phyloP scores from a whole-genome alignment of 140 eudicot genomes.

The Eryngium alpinum region DNA sequence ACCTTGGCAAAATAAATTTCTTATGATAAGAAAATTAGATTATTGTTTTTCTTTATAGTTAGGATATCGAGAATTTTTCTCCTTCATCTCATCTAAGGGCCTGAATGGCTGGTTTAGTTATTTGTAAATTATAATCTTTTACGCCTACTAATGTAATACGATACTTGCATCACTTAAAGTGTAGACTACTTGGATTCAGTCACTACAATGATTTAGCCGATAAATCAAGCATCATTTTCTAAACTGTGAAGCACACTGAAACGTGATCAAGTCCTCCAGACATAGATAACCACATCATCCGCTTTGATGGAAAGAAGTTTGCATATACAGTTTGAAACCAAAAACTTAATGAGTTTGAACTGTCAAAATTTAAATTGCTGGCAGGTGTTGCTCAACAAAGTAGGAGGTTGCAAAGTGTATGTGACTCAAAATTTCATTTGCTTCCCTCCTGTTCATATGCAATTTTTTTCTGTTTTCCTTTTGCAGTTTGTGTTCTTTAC shows the following conservation, averaged over 20 bases:
- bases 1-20: background rate
- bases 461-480: background rate
- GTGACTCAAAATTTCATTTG: background rate
- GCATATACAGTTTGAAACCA: background rate
- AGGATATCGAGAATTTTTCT: background rate
- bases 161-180: background rate
- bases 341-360: background rate
- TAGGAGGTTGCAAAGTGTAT: background rate
- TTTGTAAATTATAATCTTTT: background rate
- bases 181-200: background rate
- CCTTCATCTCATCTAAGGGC: background rate
- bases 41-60: background rate
- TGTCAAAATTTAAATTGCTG: background rate
- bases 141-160: background rate
- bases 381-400: background rate
- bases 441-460: background rate
- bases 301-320: background rate
- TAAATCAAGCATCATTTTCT: background rate
- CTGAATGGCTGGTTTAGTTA: background rate
- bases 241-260: too few relatives aligned
- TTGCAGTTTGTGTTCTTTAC: constrained; percentile 96
- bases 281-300: background rate
- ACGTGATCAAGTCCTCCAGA: background rate
- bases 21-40: background rate
- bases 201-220: background rate